Evolutionary conservation across 2,329 filamentous ascomycete species (phyloP).

Genomic region (Verticillium klebahnii): DNA sequence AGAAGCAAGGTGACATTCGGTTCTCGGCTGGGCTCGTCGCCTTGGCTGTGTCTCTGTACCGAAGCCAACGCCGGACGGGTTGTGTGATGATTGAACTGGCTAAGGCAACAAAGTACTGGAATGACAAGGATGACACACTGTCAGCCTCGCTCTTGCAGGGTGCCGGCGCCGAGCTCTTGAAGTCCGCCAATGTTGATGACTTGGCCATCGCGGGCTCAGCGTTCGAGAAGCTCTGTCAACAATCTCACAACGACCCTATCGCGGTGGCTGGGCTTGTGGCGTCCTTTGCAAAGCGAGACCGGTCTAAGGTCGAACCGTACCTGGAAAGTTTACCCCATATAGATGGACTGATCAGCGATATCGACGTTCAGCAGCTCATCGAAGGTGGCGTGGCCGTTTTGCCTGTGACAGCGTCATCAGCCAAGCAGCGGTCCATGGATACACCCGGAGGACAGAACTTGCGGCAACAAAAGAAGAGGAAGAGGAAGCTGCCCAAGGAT

Average conservation of each 20-base stretch:
- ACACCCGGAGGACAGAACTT: slow-evolving; percentile 10
- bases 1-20: slow-evolving; percentile 62
- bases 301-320: slow-evolving; percentile 49
- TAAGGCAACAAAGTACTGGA: slow-evolving; percentile 80
- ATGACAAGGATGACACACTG: slow-evolving; percentile 42
- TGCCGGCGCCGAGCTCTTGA: slow-evolving; percentile 77
- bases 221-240: slow-evolving; percentile 66
- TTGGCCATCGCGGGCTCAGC: slow-evolving; percentile 68
- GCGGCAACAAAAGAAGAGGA: slow-evolving; percentile 40
- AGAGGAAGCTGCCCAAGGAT: slow-evolving; percentile 64
- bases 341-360: slow-evolving; percentile 52
- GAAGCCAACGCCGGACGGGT: slow-evolving; percentile 65
- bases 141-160: slow-evolving; percentile 69
- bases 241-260: slow-evolving; percentile 62
- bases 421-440: slow-evolving; percentile 45
- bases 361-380: slow-evolving; percentile 56
- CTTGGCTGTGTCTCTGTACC: slow-evolving; percentile 74
- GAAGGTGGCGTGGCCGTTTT: slow-evolving; percentile 57
- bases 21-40: slow-evolving; percentile 84
- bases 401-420: slow-evolving; percentile 29
- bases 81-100: slow-evolving; percentile 70
- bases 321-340: slow-evolving; percentile 35
- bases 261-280: slow-evolving; percentile 83
- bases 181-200: slow-evolving; percentile 66
- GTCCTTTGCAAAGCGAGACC: slow-evolving; percentile 62